Evolutionary conservation across 345 rosid species (phyloP).

Genomic region (Arabidopsis thaliana): TAIR10.1 NC_003074.8:19687001-19687500

Average conservation of each 20-base stretch:
- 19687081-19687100: conserved; percentile 28
- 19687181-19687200: conserved; percentile 20
- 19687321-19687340: not conserved
- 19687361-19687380: not conserved
- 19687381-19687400: no score
- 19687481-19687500: conserved; percentile 7
- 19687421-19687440: not conserved
- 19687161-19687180: no score
- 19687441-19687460: not conserved
- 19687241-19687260: not conserved
- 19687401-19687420: conserved; percentile 5
- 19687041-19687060: conserved; percentile 18
- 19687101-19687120: conserved; percentile 41
- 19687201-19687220: not conserved
- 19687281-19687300: not conserved
- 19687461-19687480: not conserved
- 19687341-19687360: not conserved
- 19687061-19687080: conserved; percentile 41
- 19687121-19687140: conserved; percentile 42
- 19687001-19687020: not conserved
- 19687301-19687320: not conserved
- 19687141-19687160: conserved; percentile 7
- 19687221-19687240: not conserved
- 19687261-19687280: not conserved
- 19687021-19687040: conserved; percentile 26